Base-by-base conservation (phyloP, 805 yeast genomes). In the Spathaspora sp. region DNA sequence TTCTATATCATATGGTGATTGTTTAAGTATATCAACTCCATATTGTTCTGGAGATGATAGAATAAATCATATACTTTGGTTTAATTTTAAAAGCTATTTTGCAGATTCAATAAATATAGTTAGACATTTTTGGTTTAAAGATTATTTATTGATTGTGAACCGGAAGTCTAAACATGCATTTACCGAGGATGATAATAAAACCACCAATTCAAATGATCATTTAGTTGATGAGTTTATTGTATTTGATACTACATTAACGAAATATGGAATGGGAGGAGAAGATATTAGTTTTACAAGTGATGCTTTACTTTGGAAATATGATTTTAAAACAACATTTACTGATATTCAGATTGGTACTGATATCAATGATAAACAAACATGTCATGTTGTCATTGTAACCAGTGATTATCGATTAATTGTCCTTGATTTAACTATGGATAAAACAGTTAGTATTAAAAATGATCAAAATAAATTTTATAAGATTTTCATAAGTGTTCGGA, bases 21-120 rank as follows among this genome's bases (percentile, higher is more conserved):
- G 62, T 31, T 39, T 70, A 10, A 51, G 71, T 0, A 51, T 70
- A 8, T 67, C 73, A 0, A 70, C 72, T 1, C 70, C 73, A 5
- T 61, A 53, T 29, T 57, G 58, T 14, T 50, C 57, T 11, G 54
- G 59, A 12, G 57, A 57, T 14, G 57, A 54, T 29, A 57, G 62
- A 32, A 49, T 57, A 6, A 69, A 69, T 51, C 77, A 73, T 49
- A 60, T 69, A 5, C 52, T 72, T 10, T 75, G 79, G 79, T 73
- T 62, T 52, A 68, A 66, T 49, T 72, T 71, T 52, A 63, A 61
- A 42, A 68, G 70, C 54, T 67, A 64, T 51, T 63, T 60, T 28
- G 53, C 64, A 48, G 75, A 69, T 32, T 52, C 65, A 3, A 59
- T 72, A 47, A 72, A 71, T 47, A 63, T 75, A 5, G 58, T 69